phyloP scores from a whole-genome alignment of 345 rosid genomes.

The Syzygium jambos region DNA sequence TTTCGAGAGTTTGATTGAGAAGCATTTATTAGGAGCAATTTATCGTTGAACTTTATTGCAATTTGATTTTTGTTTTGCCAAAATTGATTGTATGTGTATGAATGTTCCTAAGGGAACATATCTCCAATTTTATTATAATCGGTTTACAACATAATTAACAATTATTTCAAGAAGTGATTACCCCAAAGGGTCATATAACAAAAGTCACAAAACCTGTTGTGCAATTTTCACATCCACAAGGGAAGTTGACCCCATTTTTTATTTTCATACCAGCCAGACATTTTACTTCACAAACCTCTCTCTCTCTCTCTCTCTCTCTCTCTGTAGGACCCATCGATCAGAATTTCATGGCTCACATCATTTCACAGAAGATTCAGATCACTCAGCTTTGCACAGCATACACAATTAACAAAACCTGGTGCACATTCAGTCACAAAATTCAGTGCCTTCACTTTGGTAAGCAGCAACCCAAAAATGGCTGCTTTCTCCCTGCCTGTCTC shows the following conservation, averaged over 20 bases:
- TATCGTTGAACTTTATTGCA: not conserved
- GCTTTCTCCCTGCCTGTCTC: not conserved
- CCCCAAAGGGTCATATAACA: not conserved
- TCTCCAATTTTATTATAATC: not conserved
- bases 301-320: not conserved
- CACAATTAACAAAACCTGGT: not conserved
- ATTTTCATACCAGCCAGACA: not conserved
- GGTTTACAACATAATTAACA: not conserved
- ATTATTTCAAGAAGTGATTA: not conserved
- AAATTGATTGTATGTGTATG: fast-evolving
- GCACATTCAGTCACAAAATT: not conserved
- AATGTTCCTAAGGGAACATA: not conserved
- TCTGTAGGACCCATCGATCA: not conserved
- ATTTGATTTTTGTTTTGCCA: not conserved
- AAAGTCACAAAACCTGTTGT: not conserved
- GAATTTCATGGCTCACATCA: conserved; percentile 2
- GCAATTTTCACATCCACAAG: not conserved
- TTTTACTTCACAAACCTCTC: not conserved
- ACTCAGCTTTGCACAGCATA: not conserved
- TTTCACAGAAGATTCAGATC: not conserved
- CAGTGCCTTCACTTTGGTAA: not conserved
- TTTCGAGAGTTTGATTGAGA: not conserved
- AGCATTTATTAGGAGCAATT: not conserved
- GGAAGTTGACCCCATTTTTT: not conserved
- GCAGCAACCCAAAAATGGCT: not conserved